Conservation (phyloP, 2,329 filamentous ascomycete genomes). For the Talaromyces sp. region DNA sequence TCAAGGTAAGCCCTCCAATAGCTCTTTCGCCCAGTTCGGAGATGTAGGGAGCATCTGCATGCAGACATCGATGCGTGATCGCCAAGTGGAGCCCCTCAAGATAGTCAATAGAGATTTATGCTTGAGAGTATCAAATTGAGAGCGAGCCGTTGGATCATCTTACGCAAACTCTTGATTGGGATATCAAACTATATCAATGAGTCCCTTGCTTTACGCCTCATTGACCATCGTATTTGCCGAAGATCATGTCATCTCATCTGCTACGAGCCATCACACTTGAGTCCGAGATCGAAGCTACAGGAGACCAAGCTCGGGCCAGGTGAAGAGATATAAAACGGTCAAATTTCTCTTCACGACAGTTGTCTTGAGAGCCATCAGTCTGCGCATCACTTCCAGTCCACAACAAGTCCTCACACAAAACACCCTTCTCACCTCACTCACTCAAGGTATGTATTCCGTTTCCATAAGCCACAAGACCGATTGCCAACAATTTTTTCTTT, state of each 20-base stretch:
- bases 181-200: neutral
- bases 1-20: too few species aligned
- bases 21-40: neutral
- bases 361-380: neutral
- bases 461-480: too few species aligned
- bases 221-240: neutral
- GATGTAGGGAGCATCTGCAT: neutral
- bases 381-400: neutral
- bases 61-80: neutral
- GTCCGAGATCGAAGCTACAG: neutral
- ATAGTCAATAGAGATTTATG: neutral
- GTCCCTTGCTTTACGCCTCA: neutral
- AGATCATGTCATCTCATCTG: slow-evolving; percentile 8
- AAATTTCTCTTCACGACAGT: neutral
- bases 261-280: neutral
- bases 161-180: neutral
- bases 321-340: slow-evolving; percentile 11
- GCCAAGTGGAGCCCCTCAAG: neutral
- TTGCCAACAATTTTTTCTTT: neutral
- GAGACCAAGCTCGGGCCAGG: neutral
- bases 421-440: too few species aligned
- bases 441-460: neutral
- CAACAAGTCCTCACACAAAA: neutral
- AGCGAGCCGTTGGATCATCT: neutral
- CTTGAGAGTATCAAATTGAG: neutral